These are phyloP conservation scores for Daldinia bambusicola DNA, from an alignment of 495 filamentous ascomycete genomes.

Conservation along the genomic window DNA sequence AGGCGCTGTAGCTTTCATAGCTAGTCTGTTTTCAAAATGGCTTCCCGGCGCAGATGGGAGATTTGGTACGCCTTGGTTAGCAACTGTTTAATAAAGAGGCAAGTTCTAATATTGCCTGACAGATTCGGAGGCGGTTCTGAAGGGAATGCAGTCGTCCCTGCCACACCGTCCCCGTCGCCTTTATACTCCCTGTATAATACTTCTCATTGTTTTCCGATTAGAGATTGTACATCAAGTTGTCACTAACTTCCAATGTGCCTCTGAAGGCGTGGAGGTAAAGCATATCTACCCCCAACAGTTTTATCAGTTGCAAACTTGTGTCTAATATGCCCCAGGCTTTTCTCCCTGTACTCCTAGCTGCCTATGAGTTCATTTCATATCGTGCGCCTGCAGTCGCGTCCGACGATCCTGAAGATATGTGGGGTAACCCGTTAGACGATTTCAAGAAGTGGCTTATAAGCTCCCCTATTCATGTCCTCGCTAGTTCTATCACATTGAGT, in stretches of 20 bases:
- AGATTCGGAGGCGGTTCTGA: constrained; percentile 54
- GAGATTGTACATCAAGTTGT: constrained; percentile 54
- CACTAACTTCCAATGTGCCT: constrained; percentile 55
- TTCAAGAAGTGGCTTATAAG: constrained; percentile 50
- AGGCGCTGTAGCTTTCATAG: constrained; percentile 49
- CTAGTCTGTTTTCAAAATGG: constrained; percentile 56
- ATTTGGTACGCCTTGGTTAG: constrained; percentile 49
- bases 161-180: constrained; percentile 57
- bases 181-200: constrained; percentile 53
- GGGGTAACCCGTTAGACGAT: constrained; percentile 51
- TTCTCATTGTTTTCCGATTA: constrained; percentile 54
- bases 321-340: constrained; percentile 49
- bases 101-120: constrained; percentile 11
- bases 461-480: constrained; percentile 44
- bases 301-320: not conserved
- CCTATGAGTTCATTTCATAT: constrained; percentile 53
- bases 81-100: not conserved
- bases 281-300: not conserved
- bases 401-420: constrained; percentile 52
- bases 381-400: constrained; percentile 41
- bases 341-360: constrained; percentile 51
- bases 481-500: constrained; percentile 47
- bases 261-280: constrained; percentile 55
- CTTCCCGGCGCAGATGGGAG: constrained; percentile 58
- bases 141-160: constrained; percentile 46